phyloP scores from a whole-genome alignment of 2,329 filamentous ascomycete genomes.

The Cladosporium velox region DNA sequence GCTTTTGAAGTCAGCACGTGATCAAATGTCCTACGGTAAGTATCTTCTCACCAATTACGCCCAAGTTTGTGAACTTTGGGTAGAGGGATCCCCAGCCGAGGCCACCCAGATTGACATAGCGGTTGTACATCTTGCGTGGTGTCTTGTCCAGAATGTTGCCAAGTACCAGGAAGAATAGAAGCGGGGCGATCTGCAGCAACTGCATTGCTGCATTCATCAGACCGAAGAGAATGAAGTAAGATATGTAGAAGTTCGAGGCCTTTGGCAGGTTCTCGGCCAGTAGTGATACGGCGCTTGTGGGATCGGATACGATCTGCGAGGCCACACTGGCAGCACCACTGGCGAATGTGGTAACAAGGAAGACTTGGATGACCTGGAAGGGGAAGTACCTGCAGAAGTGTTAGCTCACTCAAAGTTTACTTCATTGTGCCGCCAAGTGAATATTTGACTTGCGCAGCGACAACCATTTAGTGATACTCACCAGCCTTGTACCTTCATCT shows the following conservation, averaged over 20 bases:
- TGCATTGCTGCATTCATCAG: conserved; percentile 32
- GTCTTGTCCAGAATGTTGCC: conserved; percentile 41
- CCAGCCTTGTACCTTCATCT: conserved; percentile 39
- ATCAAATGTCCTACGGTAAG: background rate
- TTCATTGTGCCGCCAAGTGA: background rate
- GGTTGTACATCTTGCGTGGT: conserved; percentile 48
- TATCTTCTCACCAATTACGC: conserved; percentile 34
- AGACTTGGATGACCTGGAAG: conserved; percentile 44
- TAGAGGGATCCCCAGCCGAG: conserved; percentile 48
- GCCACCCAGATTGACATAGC: conserved; percentile 43
- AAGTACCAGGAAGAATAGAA: conserved; percentile 35
- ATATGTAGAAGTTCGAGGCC: conserved; percentile 42
- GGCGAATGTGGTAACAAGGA: conserved; percentile 40
- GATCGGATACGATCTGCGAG: conserved; percentile 35
- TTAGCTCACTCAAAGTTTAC: background rate
- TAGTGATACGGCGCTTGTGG: conserved; percentile 31
- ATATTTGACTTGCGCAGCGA: background rate
- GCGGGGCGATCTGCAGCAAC: conserved; percentile 33
- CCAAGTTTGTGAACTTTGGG: conserved; percentile 46
- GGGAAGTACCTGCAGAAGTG: conserved; percentile 35
- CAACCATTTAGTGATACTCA: background rate
- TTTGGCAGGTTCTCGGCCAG: conserved; percentile 39
- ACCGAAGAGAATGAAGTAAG: conserved; percentile 41
- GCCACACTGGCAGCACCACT: conserved; percentile 37
- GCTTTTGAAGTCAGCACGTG: conserved; percentile 28